Base-by-base conservation (phyloP, 371 early-diverging fungal species). In the Apophysomyces ossiformis region DNA sequence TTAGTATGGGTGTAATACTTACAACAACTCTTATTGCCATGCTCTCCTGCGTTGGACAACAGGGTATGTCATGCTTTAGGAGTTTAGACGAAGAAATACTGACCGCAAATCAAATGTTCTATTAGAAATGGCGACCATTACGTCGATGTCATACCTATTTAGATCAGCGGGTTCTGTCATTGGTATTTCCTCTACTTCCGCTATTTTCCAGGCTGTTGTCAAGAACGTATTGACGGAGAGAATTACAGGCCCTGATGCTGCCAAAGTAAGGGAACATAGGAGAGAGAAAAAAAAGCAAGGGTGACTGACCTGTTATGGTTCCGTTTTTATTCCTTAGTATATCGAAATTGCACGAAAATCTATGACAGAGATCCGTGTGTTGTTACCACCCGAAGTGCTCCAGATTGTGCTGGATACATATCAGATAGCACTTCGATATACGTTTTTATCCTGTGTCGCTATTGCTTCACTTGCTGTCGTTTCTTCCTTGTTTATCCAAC, bases 121-220 rank as follows among this genome's bases (percentile, higher is more conserved):
- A 26, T 26, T 13, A 80, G 84, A 85, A 56, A 79, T 83, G 77
- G 85, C 85, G n/a, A 82, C 81, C 0, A 71, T 75, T 45, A 78
- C 81, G 2, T 75, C 77, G 15, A 69, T 83, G 69, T 77, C 81
- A 4, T 83, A 83, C 60, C 62, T 83, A 15, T 83, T 80, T 73
- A 73, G 81, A 12, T 70, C 81, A 4, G 73, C 76, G 15, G 83
- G 83, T 36, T 68, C 76, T 64, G 80, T 78, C 12, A 73, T 83
- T 60, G 81, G 80, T 61, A 73, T 80, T 37, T 74, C 81, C 8
- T 63, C 66, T 26, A 75, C 72, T 26, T 75, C 77, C 7, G 78
- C 79, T 44, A 73, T 74, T 21, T 75, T 81, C 66, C 81, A 84
- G 63, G 75, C 70, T 39, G 64, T 70, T 21, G 71, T 81, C 9